Conservation (phyloP, 2,329 filamentous ascomycete species). For the Parafenestella ontariensis region DNA sequence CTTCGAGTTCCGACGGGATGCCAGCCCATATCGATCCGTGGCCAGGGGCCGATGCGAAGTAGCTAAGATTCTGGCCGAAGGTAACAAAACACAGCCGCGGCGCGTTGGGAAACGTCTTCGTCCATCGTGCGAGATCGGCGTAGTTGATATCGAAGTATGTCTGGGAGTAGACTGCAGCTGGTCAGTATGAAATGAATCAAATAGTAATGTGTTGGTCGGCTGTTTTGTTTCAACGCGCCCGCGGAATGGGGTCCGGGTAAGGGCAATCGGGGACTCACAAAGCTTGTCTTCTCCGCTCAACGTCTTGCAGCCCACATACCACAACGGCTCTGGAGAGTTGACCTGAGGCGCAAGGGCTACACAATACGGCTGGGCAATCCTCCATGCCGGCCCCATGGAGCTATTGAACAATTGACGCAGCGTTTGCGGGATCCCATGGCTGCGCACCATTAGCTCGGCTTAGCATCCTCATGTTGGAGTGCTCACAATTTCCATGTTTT, state of each 20-base stretch:
- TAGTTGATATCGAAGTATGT: conserved; percentile 41
- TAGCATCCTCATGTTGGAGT: neutral
- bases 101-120: conserved; percentile 35
- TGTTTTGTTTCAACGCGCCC: conserved; percentile 14
- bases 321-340: conserved; percentile 38
- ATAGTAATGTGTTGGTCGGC: conserved; percentile 4
- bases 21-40: conserved; percentile 44
- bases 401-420: conserved; percentile 44
- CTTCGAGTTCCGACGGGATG: conserved; percentile 40
- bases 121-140: conserved; percentile 39
- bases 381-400: conserved; percentile 42
- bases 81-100: conserved; percentile 41
- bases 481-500: conserved; percentile 47
- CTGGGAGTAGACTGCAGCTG: conserved; percentile 39
- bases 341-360: conserved; percentile 41
- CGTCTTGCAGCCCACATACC: conserved; percentile 45
- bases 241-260: conserved; percentile 5
- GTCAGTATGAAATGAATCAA: conserved; percentile 20
- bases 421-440: conserved; percentile 42
- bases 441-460: conserved; percentile 29
- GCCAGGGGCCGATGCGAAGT: conserved; percentile 42
- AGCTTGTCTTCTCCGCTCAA: conserved; percentile 45
- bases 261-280: conserved; percentile 31
- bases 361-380: conserved; percentile 43
- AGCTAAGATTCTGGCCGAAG: conserved; percentile 40